Evolutionary conservation across 2,329 filamentous ascomycete species (phyloP), one percentile per base, ranked within the genome.

Genomic region (Curvularia sp.): DNA sequence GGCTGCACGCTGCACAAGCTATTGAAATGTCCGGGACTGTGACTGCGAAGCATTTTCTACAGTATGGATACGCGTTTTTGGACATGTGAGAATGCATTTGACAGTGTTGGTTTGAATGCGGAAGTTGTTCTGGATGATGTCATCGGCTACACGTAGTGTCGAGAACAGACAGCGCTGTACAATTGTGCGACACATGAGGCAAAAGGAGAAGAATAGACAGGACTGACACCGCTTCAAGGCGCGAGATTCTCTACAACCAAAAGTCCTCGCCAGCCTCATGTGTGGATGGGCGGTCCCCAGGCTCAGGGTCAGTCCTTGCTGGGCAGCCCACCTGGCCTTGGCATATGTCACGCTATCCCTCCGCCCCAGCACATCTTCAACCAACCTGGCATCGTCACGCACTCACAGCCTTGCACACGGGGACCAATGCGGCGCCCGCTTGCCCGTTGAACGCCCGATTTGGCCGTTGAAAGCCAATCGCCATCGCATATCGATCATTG

Each of bases 401-500:
- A 3, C 35, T 38, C n/a, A 38, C 42, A 44, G 46, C 30, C 46
- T 35, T 35, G 46, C 46, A 33, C 46, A 43, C 15, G 18, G 18
- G 44, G 41, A 53, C 64, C 70, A 69, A 68, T 68, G 59, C 62
- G 38, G 58, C 55, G 62, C 67, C 59, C 58, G 61, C 52, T 44
- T 58, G 4, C 26, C 22, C 48, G 48, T 50, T 50, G 48, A 41
- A 31, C 44, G 44, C 44, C 44, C 44, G 44, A 48, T 33, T 33
- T 33, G 44, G 33, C 24, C 57, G 57, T 53, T 59, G 42, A 53
- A 54, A 48, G 55, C 53, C 57, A 67, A 66, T 70, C 62, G 63
- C 61, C 54, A 64, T 65, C 56, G 30, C 41, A 41, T 42, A 66
- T 66, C 67, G 63, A 73, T 75, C 71, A 65, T 62, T 74, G 49